These are phyloP conservation scores for Hymenotorrendiella dingleyae DNA, from an alignment of 2,329 filamentous ascomycete genomes.

Conservation along the genomic window DNA sequence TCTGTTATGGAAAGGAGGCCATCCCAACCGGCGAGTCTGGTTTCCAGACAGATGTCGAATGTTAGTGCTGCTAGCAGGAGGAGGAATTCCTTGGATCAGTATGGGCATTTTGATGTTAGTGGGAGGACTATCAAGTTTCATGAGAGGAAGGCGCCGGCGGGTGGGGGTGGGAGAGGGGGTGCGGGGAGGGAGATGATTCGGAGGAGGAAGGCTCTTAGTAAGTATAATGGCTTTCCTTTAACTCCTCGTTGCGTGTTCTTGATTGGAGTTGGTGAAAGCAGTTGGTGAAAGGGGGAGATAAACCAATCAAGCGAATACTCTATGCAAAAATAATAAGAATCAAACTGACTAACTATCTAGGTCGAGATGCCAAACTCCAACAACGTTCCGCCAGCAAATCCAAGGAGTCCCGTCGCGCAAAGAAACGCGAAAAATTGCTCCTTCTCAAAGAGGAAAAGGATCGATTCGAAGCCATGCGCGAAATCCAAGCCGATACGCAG, in stretches of 20 bases:
- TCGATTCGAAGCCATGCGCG: slow-evolving; percentile 59
- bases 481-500: slow-evolving; percentile 50
- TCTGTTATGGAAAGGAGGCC: slow-evolving; percentile 6
- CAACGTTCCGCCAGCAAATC: slow-evolving; percentile 11
- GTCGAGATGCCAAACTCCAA: slow-evolving; percentile 25
- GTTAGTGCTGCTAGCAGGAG: slow-evolving; percentile 23
- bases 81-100: slow-evolving; percentile 24
- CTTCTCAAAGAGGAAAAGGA: slow-evolving; percentile 53
- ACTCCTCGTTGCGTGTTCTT: no score
- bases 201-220: slow-evolving; percentile 8
- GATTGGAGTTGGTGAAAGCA: no score
- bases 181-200: slow-evolving; percentile 13
- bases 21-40: no score
- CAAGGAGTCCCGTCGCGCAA: slow-evolving; percentile 8
- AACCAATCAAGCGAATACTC: no score
- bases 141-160: slow-evolving; percentile 17
- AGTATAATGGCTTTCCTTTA: no score
- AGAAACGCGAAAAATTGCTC: slow-evolving; percentile 38
- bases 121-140: slow-evolving; percentile 33
- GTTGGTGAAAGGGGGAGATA: no score
- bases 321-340: no score
- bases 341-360: no score
- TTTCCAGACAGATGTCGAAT: slow-evolving; percentile 11
- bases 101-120: slow-evolving; percentile 32
- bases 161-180: slow-evolving; percentile 25